Conservation (phyloP, 306 rosid genomes). For the Phaseolus lunatus region DNA sequence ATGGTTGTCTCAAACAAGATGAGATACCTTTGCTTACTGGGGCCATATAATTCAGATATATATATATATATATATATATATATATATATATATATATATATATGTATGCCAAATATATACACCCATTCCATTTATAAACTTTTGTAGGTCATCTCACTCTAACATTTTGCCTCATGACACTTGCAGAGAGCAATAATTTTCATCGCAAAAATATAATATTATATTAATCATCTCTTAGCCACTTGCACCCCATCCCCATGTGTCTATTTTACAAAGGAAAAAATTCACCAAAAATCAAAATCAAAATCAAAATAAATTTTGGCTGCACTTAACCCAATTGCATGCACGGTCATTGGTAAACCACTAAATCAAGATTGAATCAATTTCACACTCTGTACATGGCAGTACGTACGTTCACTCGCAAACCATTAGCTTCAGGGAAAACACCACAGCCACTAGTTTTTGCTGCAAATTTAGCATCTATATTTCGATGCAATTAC, state of each 20-base stretch:
- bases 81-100: not conserved
- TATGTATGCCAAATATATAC: slow-evolving; percentile 38
- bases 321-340: slow-evolving; percentile 43
- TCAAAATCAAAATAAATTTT: not conserved
- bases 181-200: slow-evolving; percentile 23
- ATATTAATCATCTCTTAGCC: not conserved
- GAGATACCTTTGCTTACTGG: not conserved
- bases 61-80: not conserved
- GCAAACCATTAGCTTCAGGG: slow-evolving; percentile 36
- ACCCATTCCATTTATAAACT: slow-evolving; percentile 6
- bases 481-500: slow-evolving; percentile 29
- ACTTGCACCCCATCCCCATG: slow-evolving; percentile 37
- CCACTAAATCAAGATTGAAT: slow-evolving; percentile 23
- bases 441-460: slow-evolving; percentile 52
- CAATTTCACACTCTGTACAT: slow-evolving; percentile 10
- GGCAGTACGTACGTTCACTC: slow-evolving; percentile 19
- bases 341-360: slow-evolving; percentile 11
- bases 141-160: not conserved
- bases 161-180: slow-evolving; percentile 18
- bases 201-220: not conserved
- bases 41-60: slow-evolving; percentile 1
- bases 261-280: not conserved
- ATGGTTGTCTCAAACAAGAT: not conserved
- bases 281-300: not conserved
- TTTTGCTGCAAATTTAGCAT: slow-evolving; percentile 1